Evolutionary conservation across 2,329 filamentous ascomycete species (phyloP).

Genomic region (Fonsecaea erecta): DNA sequence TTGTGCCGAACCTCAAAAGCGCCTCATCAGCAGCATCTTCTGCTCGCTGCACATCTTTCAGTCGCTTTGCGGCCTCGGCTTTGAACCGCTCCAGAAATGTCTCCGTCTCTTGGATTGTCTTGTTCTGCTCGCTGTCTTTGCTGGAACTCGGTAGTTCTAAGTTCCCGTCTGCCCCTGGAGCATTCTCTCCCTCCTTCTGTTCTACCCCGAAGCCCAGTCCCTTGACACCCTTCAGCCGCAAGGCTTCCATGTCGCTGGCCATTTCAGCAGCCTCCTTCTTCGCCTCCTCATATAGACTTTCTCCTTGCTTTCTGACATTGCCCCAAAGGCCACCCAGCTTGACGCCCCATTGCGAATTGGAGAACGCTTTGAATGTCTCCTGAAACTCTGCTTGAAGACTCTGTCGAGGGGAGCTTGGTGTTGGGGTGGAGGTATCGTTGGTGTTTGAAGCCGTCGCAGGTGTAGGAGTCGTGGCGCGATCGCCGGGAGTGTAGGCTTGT

Average conservation of each 20-base stretch:
- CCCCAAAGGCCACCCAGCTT: conserved; percentile 86
- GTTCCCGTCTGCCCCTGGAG: conserved; percentile 39
- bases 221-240: conserved; percentile 60
- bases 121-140: conserved; percentile 40
- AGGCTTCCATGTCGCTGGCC: conserved; percentile 74
- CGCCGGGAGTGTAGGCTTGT: conserved; percentile 67
- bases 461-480: conserved; percentile 43
- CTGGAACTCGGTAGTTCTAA: conserved; percentile 34
- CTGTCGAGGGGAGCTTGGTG: conserved; percentile 44
- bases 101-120: conserved; percentile 54
- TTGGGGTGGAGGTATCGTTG: conserved; percentile 34
- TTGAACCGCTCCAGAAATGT: conserved; percentile 77
- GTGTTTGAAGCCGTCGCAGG: conserved; percentile 45
- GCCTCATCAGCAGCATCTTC: conserved; percentile 97
- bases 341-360: conserved; percentile 87
- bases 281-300: conserved; percentile 82
- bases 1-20: conserved; percentile 85
- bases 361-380: conserved; percentile 93
- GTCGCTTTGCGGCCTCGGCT: conserved; percentile 75
- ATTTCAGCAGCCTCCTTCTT: conserved; percentile 87
- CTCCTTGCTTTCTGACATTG: conserved; percentile 92
- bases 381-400: conserved; percentile 86
- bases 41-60: conserved; percentile 87
- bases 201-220: conserved; percentile 32
- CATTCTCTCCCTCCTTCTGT: conserved; percentile 40